phyloP scores from a whole-genome alignment of 768 basidiomycete species.

The Clitopilus passeckerianus region DNA sequence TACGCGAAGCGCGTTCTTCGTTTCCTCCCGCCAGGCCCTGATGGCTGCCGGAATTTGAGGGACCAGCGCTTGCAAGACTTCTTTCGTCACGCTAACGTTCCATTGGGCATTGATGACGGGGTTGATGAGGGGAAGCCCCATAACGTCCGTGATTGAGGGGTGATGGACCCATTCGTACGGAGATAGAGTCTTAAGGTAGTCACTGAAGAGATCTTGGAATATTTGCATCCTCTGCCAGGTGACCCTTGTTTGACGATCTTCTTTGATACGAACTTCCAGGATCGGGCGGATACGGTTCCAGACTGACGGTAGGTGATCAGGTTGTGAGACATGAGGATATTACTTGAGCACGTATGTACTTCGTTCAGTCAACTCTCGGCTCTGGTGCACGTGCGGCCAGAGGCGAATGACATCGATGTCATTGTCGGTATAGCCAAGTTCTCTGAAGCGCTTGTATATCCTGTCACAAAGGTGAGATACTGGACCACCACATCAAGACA shows the following conservation, averaged over 20 bases:
- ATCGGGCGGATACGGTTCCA: constrained; percentile 17
- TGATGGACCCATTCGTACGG: constrained; percentile 4
- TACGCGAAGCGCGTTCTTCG: not conserved
- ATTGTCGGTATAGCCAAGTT: constrained; percentile 11
- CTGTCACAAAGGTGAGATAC: not conserved
- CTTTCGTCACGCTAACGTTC: not conserved
- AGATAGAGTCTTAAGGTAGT: constrained; percentile 10
- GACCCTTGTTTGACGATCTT: constrained; percentile 4
- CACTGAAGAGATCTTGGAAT: constrained; percentile 3
- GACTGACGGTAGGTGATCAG: constrained; percentile 6
- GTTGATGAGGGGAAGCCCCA: not conserved
- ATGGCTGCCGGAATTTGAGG: not conserved
- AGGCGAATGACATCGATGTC: constrained; percentile 6
- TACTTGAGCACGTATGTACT: constrained; percentile 9
- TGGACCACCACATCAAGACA: no score
- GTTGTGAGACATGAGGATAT: not conserved
- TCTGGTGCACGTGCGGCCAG: not conserved
- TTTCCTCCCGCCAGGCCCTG: not conserved
- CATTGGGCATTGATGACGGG: not conserved
- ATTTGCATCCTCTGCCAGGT: constrained; percentile 1
- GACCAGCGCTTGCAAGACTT: not conserved
- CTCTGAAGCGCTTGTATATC: constrained; percentile 5
- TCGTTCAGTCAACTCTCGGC: constrained; percentile 17
- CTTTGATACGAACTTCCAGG: constrained; percentile 11
- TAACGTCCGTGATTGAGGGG: not conserved